Percentiles rank a stretch among this genome's conserved stretches.
Evolutionary conservation across 139 green algal species (phyloP).

Genomic region (Volvox africanus): DNA sequence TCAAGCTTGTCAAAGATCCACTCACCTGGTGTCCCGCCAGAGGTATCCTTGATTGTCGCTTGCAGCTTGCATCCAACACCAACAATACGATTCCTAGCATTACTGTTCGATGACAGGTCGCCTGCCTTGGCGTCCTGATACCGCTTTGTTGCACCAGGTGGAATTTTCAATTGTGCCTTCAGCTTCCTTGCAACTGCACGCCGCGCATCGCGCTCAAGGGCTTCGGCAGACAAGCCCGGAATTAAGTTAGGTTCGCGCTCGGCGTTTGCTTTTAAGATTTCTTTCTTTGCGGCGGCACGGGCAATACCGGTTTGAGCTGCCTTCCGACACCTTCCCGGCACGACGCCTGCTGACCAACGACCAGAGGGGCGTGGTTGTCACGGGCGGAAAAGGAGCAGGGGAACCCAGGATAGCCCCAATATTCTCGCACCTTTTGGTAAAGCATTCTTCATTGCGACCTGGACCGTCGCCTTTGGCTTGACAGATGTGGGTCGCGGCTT

Average conservation of each 20-base stretch:
- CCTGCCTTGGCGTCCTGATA: no score
- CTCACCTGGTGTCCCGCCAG: slow-evolving; percentile 1
- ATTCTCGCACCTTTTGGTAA: background rate
- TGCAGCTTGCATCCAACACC: background rate
- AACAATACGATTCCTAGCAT: no score
- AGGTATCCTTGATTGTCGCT: background rate
- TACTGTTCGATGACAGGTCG: no score
- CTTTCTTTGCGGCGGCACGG: background rate
- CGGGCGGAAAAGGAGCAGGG: no score
- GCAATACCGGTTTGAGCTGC: background rate
- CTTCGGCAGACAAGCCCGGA: background rate
- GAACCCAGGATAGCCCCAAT: no score
- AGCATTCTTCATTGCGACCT: slow-evolving; percentile 21
- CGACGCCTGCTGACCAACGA: background rate
- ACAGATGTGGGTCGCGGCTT: background rate
- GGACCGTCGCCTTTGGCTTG: background rate
- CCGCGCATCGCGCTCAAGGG: background rate
- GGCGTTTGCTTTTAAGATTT: background rate
- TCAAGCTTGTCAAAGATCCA: no score
- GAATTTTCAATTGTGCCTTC: background rate
- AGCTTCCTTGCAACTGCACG: background rate
- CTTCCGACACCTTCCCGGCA: background rate
- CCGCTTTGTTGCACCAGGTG: no score
- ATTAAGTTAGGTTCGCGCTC: background rate
- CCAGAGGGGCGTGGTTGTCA: background rate